Base-by-base conservation (phyloP, 106 monocot species). In the Cymbidium sinense region DNA sequence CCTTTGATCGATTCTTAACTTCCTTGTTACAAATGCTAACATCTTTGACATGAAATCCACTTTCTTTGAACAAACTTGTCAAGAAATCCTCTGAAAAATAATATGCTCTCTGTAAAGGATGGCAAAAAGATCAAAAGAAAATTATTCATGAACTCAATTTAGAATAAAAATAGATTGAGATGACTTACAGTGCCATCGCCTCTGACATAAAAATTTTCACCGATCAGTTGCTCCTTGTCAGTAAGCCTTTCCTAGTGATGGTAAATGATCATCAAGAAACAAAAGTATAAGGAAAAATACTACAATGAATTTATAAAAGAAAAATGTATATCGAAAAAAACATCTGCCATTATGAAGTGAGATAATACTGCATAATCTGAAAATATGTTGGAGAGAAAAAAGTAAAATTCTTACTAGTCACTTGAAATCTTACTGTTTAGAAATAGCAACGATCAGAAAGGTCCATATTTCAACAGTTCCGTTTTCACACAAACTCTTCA, bases 131-230 rank as follows among this genome's bases (percentile, higher is more conserved):
- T 47, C 13, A 64, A 80, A 36, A 12, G 29, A n/a, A 34, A 62
- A 62, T 52, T 30, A 34, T 31, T 17, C 20, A 73, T 30, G 21
- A 28, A 7, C 36, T 25, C 52, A 13, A n/a, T 47, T 74, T 12
- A 11, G 30, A 61, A 47, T 27, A 64, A 79, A 43, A 37, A 29
- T 50, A 73, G 20, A 29, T 47, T 0, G 69, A 6, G 39, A 36
- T 23, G n/a, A 84, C 94, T 92, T 86, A 98, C 98, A 61, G 99
- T 99, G 75, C 99, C 99, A 86, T 99, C 99, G 79, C 99, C 99
- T 82, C 99, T 92, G 70, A 95, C 99, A 85, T 86, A 99, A 83
- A 99, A 99, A 39, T 91, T 95, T 77, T 99, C 93, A 77, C 99
- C 90, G 17, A 99, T 89, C 75, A 86, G 73, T 75, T 99, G 99